Base-by-base conservation (phyloP, 305 asterid genomes). In the Solanum hybrid region DNA sequence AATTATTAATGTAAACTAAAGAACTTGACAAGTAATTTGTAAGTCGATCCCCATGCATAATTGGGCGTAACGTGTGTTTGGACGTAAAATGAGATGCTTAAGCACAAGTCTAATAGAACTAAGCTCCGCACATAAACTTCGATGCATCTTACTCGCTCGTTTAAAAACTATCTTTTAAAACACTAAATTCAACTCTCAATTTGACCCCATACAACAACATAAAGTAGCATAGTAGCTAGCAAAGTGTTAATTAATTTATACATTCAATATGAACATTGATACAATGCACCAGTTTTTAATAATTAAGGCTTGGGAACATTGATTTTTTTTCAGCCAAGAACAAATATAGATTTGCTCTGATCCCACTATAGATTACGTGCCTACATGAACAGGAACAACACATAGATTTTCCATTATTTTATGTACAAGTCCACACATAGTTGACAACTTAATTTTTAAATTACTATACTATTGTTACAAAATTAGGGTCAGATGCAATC, bases 341-440 rank as follows among this genome's bases (percentile, higher is more conserved):
- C 31, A 9, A 73, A 75, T 76, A 73, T 87, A 79, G 89, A 90
- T 90, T 78, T 80, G 26, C 89, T 89, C 89, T 79, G 22, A 84
- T 89, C 88, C 87, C 89, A 10, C 24, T 22, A 33, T 86, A 86
- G 36, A 68, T 86, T 86, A 5, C 33, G 4, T 81, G 80, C n/a
- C 89, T 34, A 36, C 11, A 36, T 65, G 26, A 29, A 85, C 77
- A 37, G 22, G 12, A 79, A 11, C 33, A 80, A 37, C 77, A 20
- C 31, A 29, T 75, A 85, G 22, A 61, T 86, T 8, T 15, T 31
- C 39, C 61, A 13, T 29, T 29, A 27, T 27, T 24, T 73, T 27
- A 6, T 27, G 3, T 73, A 73, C 79, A 70, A 70, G 10, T 29
- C 22, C 22, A 6, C 24, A 31, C 81, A 77, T 15, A 32, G 82